These are phyloP conservation scores for Aphanomyces euteiches DNA, from an alignment of 352 stramenopile species.

Conservation along the genomic window DNA sequence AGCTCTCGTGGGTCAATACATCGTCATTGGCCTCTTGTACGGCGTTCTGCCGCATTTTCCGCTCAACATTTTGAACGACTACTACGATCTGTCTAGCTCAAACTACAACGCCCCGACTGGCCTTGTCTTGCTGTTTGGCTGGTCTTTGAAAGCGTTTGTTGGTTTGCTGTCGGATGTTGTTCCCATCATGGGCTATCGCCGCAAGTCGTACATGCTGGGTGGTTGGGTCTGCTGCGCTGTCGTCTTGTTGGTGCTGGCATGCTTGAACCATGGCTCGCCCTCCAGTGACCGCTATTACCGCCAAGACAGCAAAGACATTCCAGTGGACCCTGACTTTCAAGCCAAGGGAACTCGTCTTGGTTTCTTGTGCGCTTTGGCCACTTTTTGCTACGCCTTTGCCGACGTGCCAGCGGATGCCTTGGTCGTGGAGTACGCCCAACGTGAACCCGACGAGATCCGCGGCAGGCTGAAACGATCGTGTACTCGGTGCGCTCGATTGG, in stretches of 20 bases:
- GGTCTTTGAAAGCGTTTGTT: slow-evolving; percentile 26
- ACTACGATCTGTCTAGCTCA: neutral
- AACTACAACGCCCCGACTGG: slow-evolving; percentile 2
- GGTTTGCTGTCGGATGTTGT: slow-evolving; percentile 24
- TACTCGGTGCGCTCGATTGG: neutral
- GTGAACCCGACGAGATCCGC: slow-evolving; percentile 14
- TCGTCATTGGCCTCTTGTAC: slow-evolving; percentile 27
- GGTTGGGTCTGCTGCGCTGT: slow-evolving; percentile 8
- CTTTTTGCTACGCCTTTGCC: slow-evolving; percentile 17
- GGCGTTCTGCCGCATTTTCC: slow-evolving; percentile 19
- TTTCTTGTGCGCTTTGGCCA: slow-evolving; percentile 16
- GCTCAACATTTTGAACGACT: slow-evolving; percentile 1
- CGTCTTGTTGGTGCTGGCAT: slow-evolving; percentile 37
- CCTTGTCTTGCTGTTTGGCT: neutral
- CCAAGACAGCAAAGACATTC: neutral
- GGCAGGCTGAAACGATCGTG: slow-evolving; percentile 14
- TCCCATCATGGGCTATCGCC: slow-evolving; percentile 21
- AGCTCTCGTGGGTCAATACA: slow-evolving; percentile 18
- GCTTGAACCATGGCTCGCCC: slow-evolving; percentile 49
- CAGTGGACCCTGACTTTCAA: neutral
- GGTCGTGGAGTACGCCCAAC: slow-evolving; percentile 24
- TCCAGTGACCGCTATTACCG: neutral
- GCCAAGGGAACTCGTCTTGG: slow-evolving; percentile 1
- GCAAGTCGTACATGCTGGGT: slow-evolving; percentile 25
- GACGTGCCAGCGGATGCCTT: slow-evolving; percentile 22